Base-by-base conservation (phyloP, 78 protist species). In the Guillardia theta region DNA sequence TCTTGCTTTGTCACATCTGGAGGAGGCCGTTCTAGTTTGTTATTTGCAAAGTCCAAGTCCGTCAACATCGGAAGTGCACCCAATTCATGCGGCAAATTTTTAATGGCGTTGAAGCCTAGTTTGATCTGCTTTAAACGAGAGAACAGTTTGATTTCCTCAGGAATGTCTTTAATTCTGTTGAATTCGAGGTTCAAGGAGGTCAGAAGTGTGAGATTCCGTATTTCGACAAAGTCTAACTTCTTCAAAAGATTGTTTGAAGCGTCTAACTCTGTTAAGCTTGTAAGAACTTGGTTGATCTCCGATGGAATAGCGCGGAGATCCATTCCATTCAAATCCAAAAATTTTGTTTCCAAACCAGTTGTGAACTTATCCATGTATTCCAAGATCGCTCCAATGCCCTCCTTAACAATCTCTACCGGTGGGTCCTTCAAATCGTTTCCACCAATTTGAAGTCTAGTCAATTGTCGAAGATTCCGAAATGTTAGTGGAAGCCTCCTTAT, bases 361-460 rank as follows among this genome's bases (percentile, higher is more conserved):
- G 12, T 8, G 93, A 88, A 88, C 45, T 88, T 88, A 45, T 88
- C 62, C 41, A 88, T 19, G 39, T 88, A 88, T 41, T 88, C 93
- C 6, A 88, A 64, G 37, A 88, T 48, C 64, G 70, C 93, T 36
- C 64, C 93, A 0, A 48, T 88, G 24, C 93, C 93, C 43, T 88
- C 93, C 64, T 88, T 88, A 9, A 88, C 53, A 18, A 88, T 41
- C 39, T 88, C 93, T 22, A 4, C 30, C 0, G 93, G 93, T 27
- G 93, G 93, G 93, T 88, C 93, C 64, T 88, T 88, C 36, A 88
- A 41, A 6, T 45, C 93, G 64, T 88, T 88, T 3, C 62, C 62
- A 1, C 62, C 93, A 8, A 88, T 37, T 45, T 88, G 93, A 54
- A 88, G 36, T 5, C 76, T 30, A 9, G 93, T 48, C 46, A 88